phyloP scores from a whole-genome alignment of 2,329 filamentous ascomycete species.

The Sporothrix mexicana region DNA sequence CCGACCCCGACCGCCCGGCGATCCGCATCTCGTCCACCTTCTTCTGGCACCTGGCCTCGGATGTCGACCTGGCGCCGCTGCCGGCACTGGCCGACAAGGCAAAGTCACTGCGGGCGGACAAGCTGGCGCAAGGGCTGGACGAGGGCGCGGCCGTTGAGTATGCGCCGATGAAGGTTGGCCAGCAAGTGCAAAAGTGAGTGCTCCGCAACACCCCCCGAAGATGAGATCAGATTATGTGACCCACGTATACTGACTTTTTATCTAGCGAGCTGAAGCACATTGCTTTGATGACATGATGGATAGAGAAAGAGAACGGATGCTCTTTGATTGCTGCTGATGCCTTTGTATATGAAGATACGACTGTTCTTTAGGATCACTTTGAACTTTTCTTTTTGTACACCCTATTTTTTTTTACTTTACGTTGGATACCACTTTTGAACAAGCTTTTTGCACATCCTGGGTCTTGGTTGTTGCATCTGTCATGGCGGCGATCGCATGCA shows the following conservation, averaged over 20 bases:
- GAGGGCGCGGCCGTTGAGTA: constrained; percentile 60
- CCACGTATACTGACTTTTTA: no score
- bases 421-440: neutral
- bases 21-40: constrained; percentile 65
- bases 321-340: no score
- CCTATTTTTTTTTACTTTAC: no score
- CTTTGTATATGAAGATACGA: neutral
- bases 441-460: neutral
- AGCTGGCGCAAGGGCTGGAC: constrained; percentile 57
- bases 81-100: constrained; percentile 55
- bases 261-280: constrained; percentile 61
- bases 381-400: neutral
- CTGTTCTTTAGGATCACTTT: no score
- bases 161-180: constrained; percentile 61
- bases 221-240: no score
- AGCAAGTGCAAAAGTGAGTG: constrained; percentile 62
- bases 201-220: no score
- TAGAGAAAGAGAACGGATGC: no score
- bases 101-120: constrained; percentile 51
- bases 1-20: constrained; percentile 56
- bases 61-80: constrained; percentile 61
- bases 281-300: constrained; percentile 53
- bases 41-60: constrained; percentile 65
- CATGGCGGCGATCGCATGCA: constrained; percentile 23
- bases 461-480: neutral